Base-by-base conservation (phyloP, 2,329 filamentous ascomycete genomes). In the Nectriaceae sp. region DNA sequence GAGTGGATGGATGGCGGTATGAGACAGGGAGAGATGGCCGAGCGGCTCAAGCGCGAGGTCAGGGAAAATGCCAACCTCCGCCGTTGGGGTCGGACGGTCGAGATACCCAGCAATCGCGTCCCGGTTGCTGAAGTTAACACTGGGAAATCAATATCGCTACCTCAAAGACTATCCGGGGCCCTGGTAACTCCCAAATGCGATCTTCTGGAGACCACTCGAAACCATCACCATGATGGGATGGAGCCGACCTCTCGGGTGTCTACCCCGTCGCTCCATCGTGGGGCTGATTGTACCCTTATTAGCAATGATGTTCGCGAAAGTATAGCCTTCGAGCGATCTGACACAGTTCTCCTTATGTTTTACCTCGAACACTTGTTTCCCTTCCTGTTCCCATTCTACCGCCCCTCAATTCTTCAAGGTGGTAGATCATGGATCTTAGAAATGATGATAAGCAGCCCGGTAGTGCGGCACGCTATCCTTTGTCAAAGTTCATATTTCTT, bases 331-430 rank as follows among this genome's bases (percentile, higher is more conserved):
- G 33, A 6, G 6, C 10, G 16, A 16, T 11, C 33, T 37, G 33
- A 61, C 62, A 13, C 64, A 69, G 44, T 56, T 72, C 1, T 67
- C 71, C 58, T 73, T 77, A 81, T 82, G 75, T 74, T 81, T 47
- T 86, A 84, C 59, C 70, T 85, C 38, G 83, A 87, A 61, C 77
- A 81, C 52, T 72, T 85, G 18, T 77, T 85, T 52, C 82, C 83
- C 2, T 80, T 83, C 54, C 67, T 85, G 1, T 85, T 82, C 59
- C 83, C 84, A 2, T 81, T 84, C 61, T 86, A 85, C 63, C 75
- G 75, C 3, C 83, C 83, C 1, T 70, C 72, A 3, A 60, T 83
- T 5, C 69, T 80, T 3, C 70, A 78, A 46, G 77, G 79, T 15
- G 83, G 82, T 11, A 75, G 79, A 40, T 75, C 77, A 20, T 87